These are phyloP conservation scores for Perkinsus marinus DNA, from an alignment of 169 alveolate genomes.

Conservation along the genomic window DNA sequence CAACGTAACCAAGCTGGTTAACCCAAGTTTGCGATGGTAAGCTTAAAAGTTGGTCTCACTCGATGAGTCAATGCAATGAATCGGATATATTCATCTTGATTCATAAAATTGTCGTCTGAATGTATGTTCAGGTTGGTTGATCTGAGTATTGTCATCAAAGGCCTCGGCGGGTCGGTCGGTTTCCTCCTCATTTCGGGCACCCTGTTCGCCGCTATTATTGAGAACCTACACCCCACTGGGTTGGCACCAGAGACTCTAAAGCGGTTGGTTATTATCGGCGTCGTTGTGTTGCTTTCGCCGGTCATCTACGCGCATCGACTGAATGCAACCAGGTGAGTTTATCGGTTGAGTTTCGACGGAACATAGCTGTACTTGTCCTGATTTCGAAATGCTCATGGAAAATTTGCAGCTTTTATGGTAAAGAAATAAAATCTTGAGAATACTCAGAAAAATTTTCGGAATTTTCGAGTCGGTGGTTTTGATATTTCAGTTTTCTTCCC, in stretches of 20 bases:
- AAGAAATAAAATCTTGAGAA: too few species aligned
- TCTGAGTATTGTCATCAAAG: not conserved
- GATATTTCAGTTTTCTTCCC: too few species aligned
- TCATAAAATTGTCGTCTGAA: not conserved
- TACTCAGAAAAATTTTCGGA: too few species aligned
- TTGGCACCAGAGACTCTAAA: not conserved
- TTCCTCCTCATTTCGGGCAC: not conserved
- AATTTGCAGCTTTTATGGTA: not conserved
- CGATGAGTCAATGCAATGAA: not conserved
- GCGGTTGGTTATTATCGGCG: not conserved
- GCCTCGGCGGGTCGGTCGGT: not conserved
- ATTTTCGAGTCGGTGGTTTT: too few species aligned
- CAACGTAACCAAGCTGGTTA: not conserved
- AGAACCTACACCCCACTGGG: not conserved
- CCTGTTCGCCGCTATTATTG: not conserved
- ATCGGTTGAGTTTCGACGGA: too few species aligned
- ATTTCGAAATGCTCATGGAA: not conserved
- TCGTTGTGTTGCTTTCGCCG: not conserved
- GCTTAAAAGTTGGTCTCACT: not conserved
- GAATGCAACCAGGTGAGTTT: not conserved
- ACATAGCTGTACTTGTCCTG: too few species aligned
- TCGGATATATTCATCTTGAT: too few species aligned
- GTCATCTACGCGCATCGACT: not conserved
- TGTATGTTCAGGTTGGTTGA: not conserved
- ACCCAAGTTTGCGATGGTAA: not conserved